Percentiles rank a stretch among this genome's conserved stretches.
phyloP scores from a whole-genome alignment of 768 basidiomycete species.

The Mycena rosella region DNA sequence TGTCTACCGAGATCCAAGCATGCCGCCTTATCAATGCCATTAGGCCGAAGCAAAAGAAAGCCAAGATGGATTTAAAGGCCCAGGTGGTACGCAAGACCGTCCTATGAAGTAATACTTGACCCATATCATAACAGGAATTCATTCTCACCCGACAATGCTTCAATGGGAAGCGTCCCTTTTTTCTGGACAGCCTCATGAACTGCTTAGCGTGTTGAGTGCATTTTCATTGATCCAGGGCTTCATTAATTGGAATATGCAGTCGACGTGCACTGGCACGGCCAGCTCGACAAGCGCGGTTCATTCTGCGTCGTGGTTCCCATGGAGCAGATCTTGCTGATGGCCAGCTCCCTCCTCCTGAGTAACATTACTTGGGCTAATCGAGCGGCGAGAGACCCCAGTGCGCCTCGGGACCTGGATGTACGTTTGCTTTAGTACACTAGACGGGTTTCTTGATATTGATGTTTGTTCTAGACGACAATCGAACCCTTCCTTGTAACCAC shows the following conservation, averaged over 20 bases:
- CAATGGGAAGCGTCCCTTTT: neutral
- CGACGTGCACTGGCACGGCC: slow-evolving; percentile 6
- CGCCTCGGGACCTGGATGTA: slow-evolving; percentile 4
- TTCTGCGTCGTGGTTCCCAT: neutral
- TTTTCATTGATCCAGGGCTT: neutral
- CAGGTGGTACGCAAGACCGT: slow-evolving; percentile 1
- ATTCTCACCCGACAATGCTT: slow-evolving; percentile 4
- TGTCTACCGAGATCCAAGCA: neutral
- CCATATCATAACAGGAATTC: slow-evolving; percentile 12
- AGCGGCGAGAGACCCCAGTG: neutral
- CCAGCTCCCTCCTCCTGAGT: neutral
- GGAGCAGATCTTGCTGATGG: neutral
- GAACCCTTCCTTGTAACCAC: neutral
- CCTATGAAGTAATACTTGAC: neutral
- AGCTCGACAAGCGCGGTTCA: slow-evolving; percentile 1
- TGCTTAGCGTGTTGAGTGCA: slow-evolving; percentile 5
- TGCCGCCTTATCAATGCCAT: slow-evolving; percentile 6
- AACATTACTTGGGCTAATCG: neutral
- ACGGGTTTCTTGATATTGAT: slow-evolving; percentile 2
- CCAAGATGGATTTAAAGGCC: neutral
- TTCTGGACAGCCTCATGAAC: neutral
- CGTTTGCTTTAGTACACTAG: slow-evolving; percentile 5
- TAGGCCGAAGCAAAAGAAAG: neutral
- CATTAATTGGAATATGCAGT: slow-evolving; percentile 7
- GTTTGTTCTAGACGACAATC: slow-evolving; percentile 4